Conservation (phyloP, 805 yeast species). For the Candida endomychidarum region DNA sequence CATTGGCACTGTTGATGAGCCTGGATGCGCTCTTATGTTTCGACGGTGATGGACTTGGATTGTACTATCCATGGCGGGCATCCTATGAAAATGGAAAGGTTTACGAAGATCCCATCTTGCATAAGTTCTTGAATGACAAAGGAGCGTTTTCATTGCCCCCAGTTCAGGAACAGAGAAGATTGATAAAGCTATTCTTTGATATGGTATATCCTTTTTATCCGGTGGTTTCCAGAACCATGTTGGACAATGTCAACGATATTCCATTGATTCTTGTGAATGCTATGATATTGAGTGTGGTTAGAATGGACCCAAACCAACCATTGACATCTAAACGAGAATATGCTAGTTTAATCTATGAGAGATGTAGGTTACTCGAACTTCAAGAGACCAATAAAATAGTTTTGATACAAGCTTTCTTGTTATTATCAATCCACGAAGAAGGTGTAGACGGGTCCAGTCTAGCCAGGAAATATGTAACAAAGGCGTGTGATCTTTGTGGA, state of each 20-base stretch:
- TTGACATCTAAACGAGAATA: constrained; percentile 18
- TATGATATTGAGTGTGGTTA: constrained; percentile 21
- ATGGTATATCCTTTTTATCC: constrained; percentile 27
- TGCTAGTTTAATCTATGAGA: constrained; percentile 21
- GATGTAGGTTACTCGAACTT: constrained; percentile 24
- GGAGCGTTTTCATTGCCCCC: constrained; percentile 25
- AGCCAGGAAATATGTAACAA: constrained; percentile 22
- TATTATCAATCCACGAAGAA: constrained; percentile 29
- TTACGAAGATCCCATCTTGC: constrained; percentile 18
- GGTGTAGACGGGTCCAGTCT: constrained; percentile 25
- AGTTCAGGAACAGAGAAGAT: constrained; percentile 17
- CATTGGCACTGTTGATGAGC: constrained; percentile 29
- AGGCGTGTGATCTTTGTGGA: constrained; percentile 23
- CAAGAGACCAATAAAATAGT: constrained; percentile 26
- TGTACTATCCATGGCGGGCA: constrained; percentile 31
- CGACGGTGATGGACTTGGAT: constrained; percentile 27
- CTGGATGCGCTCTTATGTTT: constrained; percentile 28
- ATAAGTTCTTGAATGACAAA: constrained; percentile 20
- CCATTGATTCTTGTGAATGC: constrained; percentile 30
- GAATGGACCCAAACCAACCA: constrained; percentile 18
- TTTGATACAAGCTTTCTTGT: constrained; percentile 24
- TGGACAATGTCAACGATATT: constrained; percentile 15
- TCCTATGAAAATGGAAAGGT: too few species aligned
- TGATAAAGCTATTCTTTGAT: constrained; percentile 21
- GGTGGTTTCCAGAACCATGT: constrained; percentile 22